Base-by-base conservation (phyloP, 345 rosid species). In the Populus davidiana region DNA sequence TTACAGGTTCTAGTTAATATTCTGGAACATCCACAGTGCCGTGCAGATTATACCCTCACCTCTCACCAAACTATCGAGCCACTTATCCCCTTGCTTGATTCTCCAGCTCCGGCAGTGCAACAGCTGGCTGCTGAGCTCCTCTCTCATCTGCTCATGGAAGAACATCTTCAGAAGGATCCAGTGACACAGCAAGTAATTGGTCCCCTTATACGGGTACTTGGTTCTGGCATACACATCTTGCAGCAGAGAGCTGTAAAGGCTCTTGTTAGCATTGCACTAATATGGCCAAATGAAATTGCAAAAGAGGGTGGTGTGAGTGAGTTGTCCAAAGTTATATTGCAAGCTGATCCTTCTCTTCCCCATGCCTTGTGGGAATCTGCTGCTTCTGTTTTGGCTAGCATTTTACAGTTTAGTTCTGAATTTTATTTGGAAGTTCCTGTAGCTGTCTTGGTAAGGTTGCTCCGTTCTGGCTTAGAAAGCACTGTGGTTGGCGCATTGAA, bases 61-160 rank as follows among this genome's bases (percentile, higher is more conserved):
- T 86, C 98, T 72, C 93, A 86, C 90, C 97, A 90, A 86, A 94
- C 91, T 75, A 89, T 96, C 39, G 99, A 94, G 75, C 98, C 98
- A 7, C 90, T 96, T 77, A 91, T 94, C 77, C 98, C 98, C 13
- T 88, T 96, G 80, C 96, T 96, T 69, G 98, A 96, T 76, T 94
- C 98, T 77, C 82, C 92, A 52, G 93, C 94, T 78, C 94, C 97
- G 63, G 98, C 98, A 56, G 98, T 94, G 69, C 98, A 94, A 71
- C 98, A 96, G 80, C 81, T 94, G 88, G 97, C 98, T 64, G 98
- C 99, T 67, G 99, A 96, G 94, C 98, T 96, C n/a, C n/a, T 96
- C 43, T 91, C 99, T 17, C 96, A 96, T 85, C 85, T 96, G 27
- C 94, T 96, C 44, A 73, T 83, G 73, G 98, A 89, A 84, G 99